Percentiles rank a stretch among this genome's conserved stretches.
phyloP scores from a whole-genome alignment of 768 basidiomycete species.

The Lepiota venenata region DNA sequence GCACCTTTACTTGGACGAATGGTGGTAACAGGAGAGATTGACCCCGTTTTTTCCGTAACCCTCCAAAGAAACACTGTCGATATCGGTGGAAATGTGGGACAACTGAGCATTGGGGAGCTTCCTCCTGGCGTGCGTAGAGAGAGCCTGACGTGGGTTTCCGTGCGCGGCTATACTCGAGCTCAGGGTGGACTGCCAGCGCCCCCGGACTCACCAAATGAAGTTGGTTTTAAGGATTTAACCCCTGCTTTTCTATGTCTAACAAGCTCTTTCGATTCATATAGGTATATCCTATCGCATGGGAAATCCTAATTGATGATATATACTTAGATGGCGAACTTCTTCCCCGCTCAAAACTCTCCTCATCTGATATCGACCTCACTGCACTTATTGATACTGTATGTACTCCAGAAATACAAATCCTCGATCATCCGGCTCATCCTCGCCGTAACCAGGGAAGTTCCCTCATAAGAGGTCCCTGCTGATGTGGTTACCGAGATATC shows the following conservation, averaged over 20 bases:
- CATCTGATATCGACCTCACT: constrained; percentile 49
- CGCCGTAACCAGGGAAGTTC: constrained; percentile 58
- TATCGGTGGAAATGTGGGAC: constrained; percentile 64
- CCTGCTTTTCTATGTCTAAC: not conserved
- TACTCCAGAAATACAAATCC: constrained; percentile 1
- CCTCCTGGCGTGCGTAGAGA: constrained; percentile 45
- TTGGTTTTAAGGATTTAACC: constrained; percentile 22
- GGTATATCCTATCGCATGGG: constrained; percentile 69
- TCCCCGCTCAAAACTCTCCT: constrained; percentile 49
- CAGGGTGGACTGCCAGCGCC: constrained; percentile 58
- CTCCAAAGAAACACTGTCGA: constrained; percentile 69
- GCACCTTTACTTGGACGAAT: constrained; percentile 48
- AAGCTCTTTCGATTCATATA: constrained; percentile 20
- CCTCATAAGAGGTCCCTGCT: constrained; percentile 66
- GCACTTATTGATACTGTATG: constrained; percentile 72
- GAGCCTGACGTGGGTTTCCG: constrained; percentile 61
- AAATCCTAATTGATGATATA: constrained; percentile 66
- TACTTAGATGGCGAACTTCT: constrained; percentile 64
- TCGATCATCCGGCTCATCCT: not conserved
- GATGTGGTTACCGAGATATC: constrained; percentile 57
- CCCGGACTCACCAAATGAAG: constrained; percentile 57
- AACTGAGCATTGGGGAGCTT: constrained; percentile 64
- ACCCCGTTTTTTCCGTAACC: constrained; percentile 48
- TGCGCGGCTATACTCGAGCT: constrained; percentile 48
- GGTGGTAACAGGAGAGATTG: constrained; percentile 31